phyloP scores from a whole-genome alignment of 2,329 filamentous ascomycete genomes.

The Phaeosphaeria sp. region DNA sequence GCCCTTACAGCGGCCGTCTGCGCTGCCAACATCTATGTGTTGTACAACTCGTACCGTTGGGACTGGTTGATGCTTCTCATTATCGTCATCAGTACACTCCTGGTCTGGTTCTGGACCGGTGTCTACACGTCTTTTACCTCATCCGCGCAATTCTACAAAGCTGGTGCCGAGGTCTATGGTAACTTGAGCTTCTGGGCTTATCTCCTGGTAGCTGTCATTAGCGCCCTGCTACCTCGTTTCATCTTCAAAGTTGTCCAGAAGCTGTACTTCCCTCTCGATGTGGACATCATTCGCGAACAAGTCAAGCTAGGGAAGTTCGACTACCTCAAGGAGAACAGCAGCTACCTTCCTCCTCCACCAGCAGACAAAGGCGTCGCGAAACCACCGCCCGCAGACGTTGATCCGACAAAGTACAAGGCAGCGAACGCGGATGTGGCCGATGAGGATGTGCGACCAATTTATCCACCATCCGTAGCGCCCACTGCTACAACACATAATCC shows the following conservation, averaged over 20 bases:
- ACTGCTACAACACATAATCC: slow-evolving; percentile 75
- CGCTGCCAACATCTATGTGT: slow-evolving; percentile 90
- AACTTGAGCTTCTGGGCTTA: slow-evolving; percentile 87
- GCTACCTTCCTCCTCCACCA: slow-evolving; percentile 54
- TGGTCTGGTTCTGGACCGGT: slow-evolving; percentile 96
- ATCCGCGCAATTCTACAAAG: slow-evolving; percentile 74
- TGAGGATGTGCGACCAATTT: slow-evolving; percentile 91
- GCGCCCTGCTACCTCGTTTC: slow-evolving; percentile 88
- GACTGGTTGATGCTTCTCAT: slow-evolving; percentile 94
- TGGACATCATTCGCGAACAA: slow-evolving; percentile 96
- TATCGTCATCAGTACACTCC: slow-evolving; percentile 78
- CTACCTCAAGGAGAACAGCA: slow-evolving; percentile 67
- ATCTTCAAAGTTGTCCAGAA: slow-evolving; percentile 88
- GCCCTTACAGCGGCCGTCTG: slow-evolving; percentile 84
- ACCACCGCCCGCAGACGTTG: slow-evolving; percentile 64
- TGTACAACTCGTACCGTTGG: slow-evolving; percentile 97
- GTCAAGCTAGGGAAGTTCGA: slow-evolving; percentile 82
- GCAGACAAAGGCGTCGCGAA: slow-evolving; percentile 59
- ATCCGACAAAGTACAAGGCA: slow-evolving; percentile 50
- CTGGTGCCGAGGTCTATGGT: slow-evolving; percentile 79
- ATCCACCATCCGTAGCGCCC: slow-evolving; percentile 84
- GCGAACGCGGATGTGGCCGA: slow-evolving; percentile 64
- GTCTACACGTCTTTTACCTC: slow-evolving; percentile 73
- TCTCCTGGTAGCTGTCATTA: slow-evolving; percentile 76
- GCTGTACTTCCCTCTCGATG: slow-evolving; percentile 88